These are phyloP conservation scores for Quercus rubra DNA, from an alignment of 306 rosid genomes.

Conservation along the genomic window DNA sequence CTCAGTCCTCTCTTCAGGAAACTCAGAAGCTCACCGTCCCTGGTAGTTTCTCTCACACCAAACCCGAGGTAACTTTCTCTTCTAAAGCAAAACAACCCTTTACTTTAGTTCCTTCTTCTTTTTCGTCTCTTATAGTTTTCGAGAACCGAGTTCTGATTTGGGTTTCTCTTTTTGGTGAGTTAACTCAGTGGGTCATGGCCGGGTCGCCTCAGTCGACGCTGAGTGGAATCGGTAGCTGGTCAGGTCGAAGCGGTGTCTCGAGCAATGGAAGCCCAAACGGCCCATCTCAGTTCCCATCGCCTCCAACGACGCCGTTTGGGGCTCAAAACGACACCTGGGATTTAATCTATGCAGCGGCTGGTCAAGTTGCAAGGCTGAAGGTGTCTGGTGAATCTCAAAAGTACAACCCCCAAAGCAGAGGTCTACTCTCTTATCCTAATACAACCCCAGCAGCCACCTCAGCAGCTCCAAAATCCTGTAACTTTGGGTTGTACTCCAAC, in stretches of 20 bases:
- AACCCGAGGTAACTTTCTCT: slow-evolving; percentile 43
- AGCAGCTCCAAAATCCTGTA: slow-evolving; percentile 3
- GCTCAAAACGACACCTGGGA: slow-evolving; percentile 57
- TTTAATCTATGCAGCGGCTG: slow-evolving; percentile 66
- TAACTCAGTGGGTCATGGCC: slow-evolving; percentile 32
- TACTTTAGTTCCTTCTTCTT: not conserved
- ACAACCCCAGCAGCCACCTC: not conserved
- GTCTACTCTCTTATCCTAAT: slow-evolving; percentile 23
- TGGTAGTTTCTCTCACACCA: slow-evolving; percentile 16
- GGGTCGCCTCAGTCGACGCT: slow-evolving; percentile 80
- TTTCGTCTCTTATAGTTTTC: not conserved
- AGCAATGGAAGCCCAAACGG: slow-evolving; percentile 71
- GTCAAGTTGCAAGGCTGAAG: slow-evolving; percentile 72
- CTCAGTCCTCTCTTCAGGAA: slow-evolving; percentile 46
- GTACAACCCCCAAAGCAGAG: slow-evolving; percentile 24
- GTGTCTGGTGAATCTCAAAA: slow-evolving; percentile 27
- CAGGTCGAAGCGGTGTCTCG: slow-evolving; percentile 39
- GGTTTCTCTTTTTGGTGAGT: not conserved
- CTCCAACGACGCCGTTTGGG: slow-evolving; percentile 56
- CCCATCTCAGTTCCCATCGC: slow-evolving; percentile 62
- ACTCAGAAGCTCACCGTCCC: slow-evolving; percentile 38
- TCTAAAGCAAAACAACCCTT: too few species aligned
- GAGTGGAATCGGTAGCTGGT: slow-evolving; percentile 70
- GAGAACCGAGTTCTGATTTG: not conserved
- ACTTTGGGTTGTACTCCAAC: slow-evolving; percentile 20